Evolutionary conservation across 495 filamentous ascomycete genomes (phyloP).

Genomic region (Lasiosphaeris hirsuta): DNA sequence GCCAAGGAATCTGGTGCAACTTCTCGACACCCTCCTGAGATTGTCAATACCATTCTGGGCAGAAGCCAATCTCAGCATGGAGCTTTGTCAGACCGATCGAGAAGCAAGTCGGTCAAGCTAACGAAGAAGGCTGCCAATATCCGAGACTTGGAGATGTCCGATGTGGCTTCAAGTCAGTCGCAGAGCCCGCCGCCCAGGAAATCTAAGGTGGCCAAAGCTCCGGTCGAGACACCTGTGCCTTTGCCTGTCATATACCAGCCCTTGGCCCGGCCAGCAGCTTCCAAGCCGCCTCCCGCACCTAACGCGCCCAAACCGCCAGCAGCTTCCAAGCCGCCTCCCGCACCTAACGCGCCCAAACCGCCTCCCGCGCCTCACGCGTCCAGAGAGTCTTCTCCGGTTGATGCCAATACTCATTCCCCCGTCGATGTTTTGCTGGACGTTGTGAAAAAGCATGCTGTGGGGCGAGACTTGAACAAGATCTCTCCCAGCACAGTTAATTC

Average conservation of each 20-base stretch:
- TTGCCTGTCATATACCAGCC: conserved; percentile 16
- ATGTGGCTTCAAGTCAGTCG: conserved; percentile 8
- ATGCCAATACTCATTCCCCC: not conserved
- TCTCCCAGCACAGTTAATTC: conserved; percentile 10
- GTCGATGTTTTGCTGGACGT: conserved; percentile 15
- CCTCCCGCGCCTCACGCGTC: not conserved
- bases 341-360: not conserved
- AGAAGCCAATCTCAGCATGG: not conserved
- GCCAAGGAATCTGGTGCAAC: not conserved
- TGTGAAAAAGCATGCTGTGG: not conserved
- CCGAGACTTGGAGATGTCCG: conserved; percentile 7
- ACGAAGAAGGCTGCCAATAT: conserved; percentile 9
- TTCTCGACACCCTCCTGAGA: not conserved
- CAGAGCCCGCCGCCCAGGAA: conserved; percentile 7
- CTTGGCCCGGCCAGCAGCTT: not conserved
- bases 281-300: not conserved
- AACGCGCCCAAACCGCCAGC: not conserved
- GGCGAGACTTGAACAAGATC: conserved; percentile 10
- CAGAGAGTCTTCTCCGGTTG: not conserved
- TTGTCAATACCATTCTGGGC: not conserved
- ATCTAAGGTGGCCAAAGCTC: not conserved
- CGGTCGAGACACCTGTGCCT: conserved; percentile 16
- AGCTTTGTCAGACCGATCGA: not conserved
- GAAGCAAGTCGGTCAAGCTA: conserved; percentile 12
- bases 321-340: not conserved